Evolutionary conservation across 164 flowering plant genomes (phyloP), one percentile per base, ranked within the genome.

Genomic region (Platanus orientalis): DNA sequence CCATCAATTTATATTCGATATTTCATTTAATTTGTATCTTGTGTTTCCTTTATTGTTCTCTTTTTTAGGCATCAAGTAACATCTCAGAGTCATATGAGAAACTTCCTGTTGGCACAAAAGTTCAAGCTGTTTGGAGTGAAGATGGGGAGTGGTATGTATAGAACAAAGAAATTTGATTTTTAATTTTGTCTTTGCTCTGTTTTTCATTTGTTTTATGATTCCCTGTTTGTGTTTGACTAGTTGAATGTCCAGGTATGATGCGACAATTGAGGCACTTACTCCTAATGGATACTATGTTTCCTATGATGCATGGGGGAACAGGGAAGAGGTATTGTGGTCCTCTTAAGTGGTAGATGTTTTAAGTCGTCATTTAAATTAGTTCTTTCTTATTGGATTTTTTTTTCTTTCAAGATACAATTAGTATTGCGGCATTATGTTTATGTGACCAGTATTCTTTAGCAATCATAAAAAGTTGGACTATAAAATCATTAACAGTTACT

Each of bases 101-200:
- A 61, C 73, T 84, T 58, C 79, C 89, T 44, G 70, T 86, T 58
- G 99, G 99, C 62, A 71, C 89, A 34, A 91, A 80, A 81, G 84
- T 94, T 71, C 96, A 91, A 75, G 97, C 99, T 65, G 96, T 94
- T 58, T 94, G 84, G 83, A 94, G 99, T 77, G 96, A 94, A 69
- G 99, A 94, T 73, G 99, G 99, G 57, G 99, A 91, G 42, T 91
- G 99, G 99, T 94, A 79, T 67, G 83, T 63, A 17, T 47, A 19
- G 40, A 24, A 16, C 19, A 58, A 28, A 32, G 25, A 49, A 23
- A 34, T 40, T 28, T 19, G 40, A 16, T 17, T 32, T 21, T 0
- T 56, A 54, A 23, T n/a, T 58, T 20, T 28, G 4, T 25, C 25
- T 48, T 54, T 27, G 7, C 24, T 28, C 52, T 54, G n/a, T 24